These are phyloP conservation scores for Oenanthe javanica DNA, from an alignment of 140 eudicot genomes.

Conservation along the genomic window DNA sequence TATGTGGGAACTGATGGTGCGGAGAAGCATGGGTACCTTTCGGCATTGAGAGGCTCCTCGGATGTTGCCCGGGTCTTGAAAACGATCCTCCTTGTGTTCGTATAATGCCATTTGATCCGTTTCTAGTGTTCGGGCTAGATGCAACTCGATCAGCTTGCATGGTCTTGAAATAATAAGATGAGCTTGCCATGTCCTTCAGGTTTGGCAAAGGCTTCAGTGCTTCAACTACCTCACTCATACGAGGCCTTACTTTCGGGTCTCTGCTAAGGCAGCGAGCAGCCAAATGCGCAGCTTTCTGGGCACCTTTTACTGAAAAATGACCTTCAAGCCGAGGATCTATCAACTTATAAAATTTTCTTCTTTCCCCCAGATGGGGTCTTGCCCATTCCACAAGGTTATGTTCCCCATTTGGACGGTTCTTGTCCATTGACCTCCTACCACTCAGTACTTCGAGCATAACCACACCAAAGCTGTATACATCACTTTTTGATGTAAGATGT, in stretches of 20 bases:
- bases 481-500: slow-evolving; percentile 65
- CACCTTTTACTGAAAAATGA: slow-evolving; percentile 60
- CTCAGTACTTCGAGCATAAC: slow-evolving; percentile 58
- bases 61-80: slow-evolving; percentile 28
- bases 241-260: slow-evolving; percentile 57
- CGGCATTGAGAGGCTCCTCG: slow-evolving; percentile 51
- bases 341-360: slow-evolving; percentile 41
- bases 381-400: slow-evolving; percentile 78
- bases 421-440: slow-evolving; percentile 67
- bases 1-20: slow-evolving; percentile 25
- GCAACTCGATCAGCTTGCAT: slow-evolving; percentile 55
- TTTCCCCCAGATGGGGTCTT: slow-evolving; percentile 52
- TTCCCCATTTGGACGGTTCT: slow-evolving; percentile 51
- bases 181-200: slow-evolving; percentile 64
- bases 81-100: slow-evolving; percentile 10
- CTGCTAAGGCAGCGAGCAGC: slow-evolving; percentile 60
- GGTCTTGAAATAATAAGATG: slow-evolving; percentile 51
- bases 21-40: slow-evolving; percentile 55
- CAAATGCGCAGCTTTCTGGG: slow-evolving; percentile 60
- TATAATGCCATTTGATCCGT: slow-evolving; percentile 18
- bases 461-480: slow-evolving; percentile 76
- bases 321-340: slow-evolving; percentile 66
- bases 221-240: slow-evolving; percentile 64
- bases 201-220: slow-evolving; percentile 49
- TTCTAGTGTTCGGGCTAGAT: slow-evolving; percentile 47